Percentiles rank a stretch among this genome's conserved stretches.
phyloP scores from a whole-genome alignment of 768 basidiomycete species.

The Psilocybe sp. region DNA sequence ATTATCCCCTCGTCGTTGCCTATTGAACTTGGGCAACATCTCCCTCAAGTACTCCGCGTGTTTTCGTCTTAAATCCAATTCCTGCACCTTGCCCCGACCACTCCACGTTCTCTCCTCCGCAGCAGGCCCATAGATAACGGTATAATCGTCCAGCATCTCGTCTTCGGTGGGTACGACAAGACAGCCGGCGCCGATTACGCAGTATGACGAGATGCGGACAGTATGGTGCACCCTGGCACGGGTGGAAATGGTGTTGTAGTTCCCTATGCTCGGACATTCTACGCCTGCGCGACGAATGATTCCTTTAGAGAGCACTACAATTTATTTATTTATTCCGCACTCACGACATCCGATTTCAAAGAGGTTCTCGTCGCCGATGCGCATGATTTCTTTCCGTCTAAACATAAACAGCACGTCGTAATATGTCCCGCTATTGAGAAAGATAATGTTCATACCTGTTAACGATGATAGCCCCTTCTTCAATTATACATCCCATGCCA shows the following conservation, averaged over 20 bases:
- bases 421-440: not conserved
- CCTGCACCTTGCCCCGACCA: slow-evolving; percentile 80
- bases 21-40: slow-evolving; percentile 88
- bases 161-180: slow-evolving; percentile 77
- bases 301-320: not conserved
- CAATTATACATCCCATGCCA: slow-evolving; percentile 85
- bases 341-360: slow-evolving; percentile 93
- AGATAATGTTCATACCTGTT: slow-evolving; percentile 54
- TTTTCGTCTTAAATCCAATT: slow-evolving; percentile 78
- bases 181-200: slow-evolving; percentile 80
- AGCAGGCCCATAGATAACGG: slow-evolving; percentile 76
- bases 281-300: slow-evolving; percentile 51
- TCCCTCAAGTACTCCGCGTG: slow-evolving; percentile 91
- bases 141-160: slow-evolving; percentile 79
- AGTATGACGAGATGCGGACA: slow-evolving; percentile 74
- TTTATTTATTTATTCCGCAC: slow-evolving; percentile 31
- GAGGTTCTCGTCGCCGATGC: slow-evolving; percentile 89
- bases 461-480: slow-evolving; percentile 87
- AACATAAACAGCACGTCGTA: not conserved
- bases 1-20: slow-evolving; percentile 61
- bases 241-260: slow-evolving; percentile 84
- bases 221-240: slow-evolving; percentile 82
- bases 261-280: slow-evolving; percentile 81
- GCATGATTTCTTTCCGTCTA: slow-evolving; percentile 82
- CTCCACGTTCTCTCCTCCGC: slow-evolving; percentile 82